phyloP scores from a whole-genome alignment of 257 asterid genomes.

The Jaltomata sinuosa region DNA sequence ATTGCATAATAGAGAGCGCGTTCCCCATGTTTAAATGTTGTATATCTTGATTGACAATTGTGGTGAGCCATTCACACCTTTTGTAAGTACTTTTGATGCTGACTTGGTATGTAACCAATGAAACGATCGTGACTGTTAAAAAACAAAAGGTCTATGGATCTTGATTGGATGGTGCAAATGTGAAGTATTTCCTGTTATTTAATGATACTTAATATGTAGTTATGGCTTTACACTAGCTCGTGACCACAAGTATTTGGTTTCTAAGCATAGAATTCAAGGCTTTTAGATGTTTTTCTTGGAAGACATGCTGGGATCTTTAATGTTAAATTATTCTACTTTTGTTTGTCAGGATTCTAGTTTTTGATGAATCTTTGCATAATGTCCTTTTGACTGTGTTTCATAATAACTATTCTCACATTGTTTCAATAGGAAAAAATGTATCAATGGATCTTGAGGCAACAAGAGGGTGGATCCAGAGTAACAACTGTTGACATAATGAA shows the following conservation, averaged over 20 bases:
- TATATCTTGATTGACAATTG: not conserved
- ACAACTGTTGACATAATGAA: slow-evolving; percentile 29
- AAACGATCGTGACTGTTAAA: not conserved
- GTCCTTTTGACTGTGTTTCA: not conserved
- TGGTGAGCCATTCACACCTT: not conserved
- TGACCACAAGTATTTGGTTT: not conserved
- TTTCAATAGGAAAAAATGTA: slow-evolving; percentile 32
- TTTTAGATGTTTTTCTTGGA: not conserved
- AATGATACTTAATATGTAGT: not conserved
- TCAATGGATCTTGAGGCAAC: slow-evolving; percentile 42
- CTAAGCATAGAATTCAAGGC: not conserved
- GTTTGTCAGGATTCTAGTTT: not conserved
- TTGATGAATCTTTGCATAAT: not conserved
- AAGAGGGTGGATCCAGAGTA: slow-evolving; percentile 39
- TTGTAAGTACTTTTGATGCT: not conserved
- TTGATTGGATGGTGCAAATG: not conserved
- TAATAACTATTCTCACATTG: not conserved
- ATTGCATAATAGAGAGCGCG: not conserved
- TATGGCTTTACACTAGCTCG: not conserved
- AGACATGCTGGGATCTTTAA: not conserved
- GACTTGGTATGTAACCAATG: not conserved
- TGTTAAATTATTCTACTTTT: not conserved
- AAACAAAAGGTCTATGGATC: not conserved
- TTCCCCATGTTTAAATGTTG: not conserved
- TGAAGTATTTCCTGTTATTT: not conserved